Base-by-base conservation (phyloP, 768 basidiomycete species). In the Clitopilus passeckerianus region DNA sequence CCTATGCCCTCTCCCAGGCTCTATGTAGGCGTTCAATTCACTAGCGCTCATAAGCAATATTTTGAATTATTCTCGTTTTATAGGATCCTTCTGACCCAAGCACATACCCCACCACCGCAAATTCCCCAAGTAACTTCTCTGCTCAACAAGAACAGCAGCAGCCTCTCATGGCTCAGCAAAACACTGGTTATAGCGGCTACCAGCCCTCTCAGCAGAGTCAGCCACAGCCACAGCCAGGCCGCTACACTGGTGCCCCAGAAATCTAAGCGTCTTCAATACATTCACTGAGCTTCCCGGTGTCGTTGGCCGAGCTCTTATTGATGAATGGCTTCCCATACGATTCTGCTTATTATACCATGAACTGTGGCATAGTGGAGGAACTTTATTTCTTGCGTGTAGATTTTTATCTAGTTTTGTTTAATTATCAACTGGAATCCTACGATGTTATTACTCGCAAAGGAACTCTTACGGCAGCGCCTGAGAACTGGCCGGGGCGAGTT, bases 41-140 rank as follows among this genome's bases (percentile, higher is more conserved):
- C 30, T 41, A 9, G 12, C n/a, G 10, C 37, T 5, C n/a, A 15
- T 53, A 14, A 56, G 59, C 33, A 58, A 34, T 34, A 57, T 50
- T 34, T 35, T 59, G 34, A 54, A 53, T 56, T 57, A 50, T 20
- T 35, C 23, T 62, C 43, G 52, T 33, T 37, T 34, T 34, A 33
- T 6, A 77, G 73, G 66, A 76, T 56, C 72, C 73, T 43, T 73
- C 75, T 41, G 77, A 80, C 62, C 78, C 78, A 8, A 71, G 71
- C 33, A 80, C 78, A 14, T 80, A 70, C 65, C 77, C 77, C 54
- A 59, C 71, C 24, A 62, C 69, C 16, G 41, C 61, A 30, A 34
- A 37, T 41, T 56, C 60, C 33, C 62, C 62, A 37, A 57, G 50
- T 16, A 15, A 14, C 9, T 52, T 43, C 33, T 54, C 6, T 56